phyloP scores from a whole-genome alignment of 169 alveolate species.

The Plasmodium gallinaceum region DNA sequence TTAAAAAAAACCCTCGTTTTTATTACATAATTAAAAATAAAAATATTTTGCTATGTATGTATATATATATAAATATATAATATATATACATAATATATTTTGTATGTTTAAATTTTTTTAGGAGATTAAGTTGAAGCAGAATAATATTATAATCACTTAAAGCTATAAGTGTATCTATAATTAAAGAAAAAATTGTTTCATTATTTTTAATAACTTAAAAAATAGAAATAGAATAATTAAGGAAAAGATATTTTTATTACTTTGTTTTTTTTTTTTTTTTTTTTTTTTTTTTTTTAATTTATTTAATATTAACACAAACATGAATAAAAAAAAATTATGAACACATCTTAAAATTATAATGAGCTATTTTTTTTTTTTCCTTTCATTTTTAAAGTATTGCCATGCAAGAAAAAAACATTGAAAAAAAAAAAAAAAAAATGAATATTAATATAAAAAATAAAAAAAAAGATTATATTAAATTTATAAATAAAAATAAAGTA shows the following conservation, averaged over 20 bases:
- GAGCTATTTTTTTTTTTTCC: conserved; percentile 14
- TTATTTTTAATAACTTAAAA: background rate
- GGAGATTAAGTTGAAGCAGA: conserved; percentile 9
- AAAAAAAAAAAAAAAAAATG: conserved; percentile 1
- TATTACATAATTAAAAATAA: conserved; percentile 22
- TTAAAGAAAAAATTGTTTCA: background rate
- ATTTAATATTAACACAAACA: too few relatives aligned
- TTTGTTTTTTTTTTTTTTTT: background rate
- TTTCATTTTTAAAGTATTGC: background rate
- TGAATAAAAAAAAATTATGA: conserved; percentile 9
- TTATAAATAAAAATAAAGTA: background rate
- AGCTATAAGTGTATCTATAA: background rate
- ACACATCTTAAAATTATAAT: background rate
- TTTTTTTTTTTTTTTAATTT: conserved; percentile 2
- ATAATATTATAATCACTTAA: background rate
- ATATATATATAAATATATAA: conserved; percentile 1
- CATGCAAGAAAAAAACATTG: conserved; percentile 4
- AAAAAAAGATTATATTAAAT: background rate
- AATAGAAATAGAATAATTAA: background rate
- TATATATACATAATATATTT: too few relatives aligned
- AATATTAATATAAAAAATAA: background rate
- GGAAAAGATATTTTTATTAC: background rate
- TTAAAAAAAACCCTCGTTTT: conserved; percentile 6
- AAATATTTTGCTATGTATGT: background rate
- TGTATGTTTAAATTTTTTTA: conserved; percentile 8